A percentile compares a stretch with the other conserved stretches of the same genome.
These are phyloP conservation scores for Talaromyces piceae DNA, from an alignment of 2,329 filamentous ascomycete species.

Conservation along the genomic window DNA sequence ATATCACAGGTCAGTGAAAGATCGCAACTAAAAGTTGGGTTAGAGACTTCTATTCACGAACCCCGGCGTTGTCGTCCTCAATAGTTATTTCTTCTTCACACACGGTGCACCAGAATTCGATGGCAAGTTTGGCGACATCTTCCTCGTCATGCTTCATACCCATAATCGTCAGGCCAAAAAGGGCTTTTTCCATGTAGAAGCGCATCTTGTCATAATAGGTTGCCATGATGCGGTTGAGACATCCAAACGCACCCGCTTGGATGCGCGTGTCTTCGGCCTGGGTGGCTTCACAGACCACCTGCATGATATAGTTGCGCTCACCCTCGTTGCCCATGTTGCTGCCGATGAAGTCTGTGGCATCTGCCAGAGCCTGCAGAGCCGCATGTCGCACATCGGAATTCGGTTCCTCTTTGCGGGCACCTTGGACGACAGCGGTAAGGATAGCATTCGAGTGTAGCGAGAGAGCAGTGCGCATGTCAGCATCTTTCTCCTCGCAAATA, in stretches of 20 bases:
- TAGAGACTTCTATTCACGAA: constrained; percentile 37
- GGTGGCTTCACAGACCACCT: constrained; percentile 97
- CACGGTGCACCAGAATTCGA: constrained; percentile 99
- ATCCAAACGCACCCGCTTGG: constrained; percentile 93
- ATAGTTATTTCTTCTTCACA: constrained; percentile 98
- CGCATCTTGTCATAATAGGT: constrained; percentile 99
- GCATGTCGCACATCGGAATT: constrained; percentile 86
- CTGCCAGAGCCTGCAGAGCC: constrained; percentile 86
- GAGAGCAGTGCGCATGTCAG: constrained; percentile 73
- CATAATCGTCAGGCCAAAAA: constrained; percentile 93
- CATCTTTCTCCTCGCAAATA: constrained; percentile 92
- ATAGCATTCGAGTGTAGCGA: constrained; percentile 92
- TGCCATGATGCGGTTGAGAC: constrained; percentile 96
- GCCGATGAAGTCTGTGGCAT: constrained; percentile 94
- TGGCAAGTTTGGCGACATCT: constrained; percentile 93
- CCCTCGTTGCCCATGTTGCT: constrained; percentile 99
- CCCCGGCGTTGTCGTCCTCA: constrained; percentile 88
- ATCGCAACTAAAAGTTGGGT: background rate
- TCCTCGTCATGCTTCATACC: constrained; percentile 98
- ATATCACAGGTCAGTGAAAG: constrained; percentile 26
- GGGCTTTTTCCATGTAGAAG: constrained; percentile 99
- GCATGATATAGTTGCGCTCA: constrained; percentile 99
- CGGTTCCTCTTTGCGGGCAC: constrained; percentile 90
- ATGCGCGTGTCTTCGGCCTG: constrained; percentile 86
- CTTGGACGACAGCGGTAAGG: constrained; percentile 93